Conservation (phyloP, 2,329 filamentous ascomycete species). For the Tothia fuscella region DNA sequence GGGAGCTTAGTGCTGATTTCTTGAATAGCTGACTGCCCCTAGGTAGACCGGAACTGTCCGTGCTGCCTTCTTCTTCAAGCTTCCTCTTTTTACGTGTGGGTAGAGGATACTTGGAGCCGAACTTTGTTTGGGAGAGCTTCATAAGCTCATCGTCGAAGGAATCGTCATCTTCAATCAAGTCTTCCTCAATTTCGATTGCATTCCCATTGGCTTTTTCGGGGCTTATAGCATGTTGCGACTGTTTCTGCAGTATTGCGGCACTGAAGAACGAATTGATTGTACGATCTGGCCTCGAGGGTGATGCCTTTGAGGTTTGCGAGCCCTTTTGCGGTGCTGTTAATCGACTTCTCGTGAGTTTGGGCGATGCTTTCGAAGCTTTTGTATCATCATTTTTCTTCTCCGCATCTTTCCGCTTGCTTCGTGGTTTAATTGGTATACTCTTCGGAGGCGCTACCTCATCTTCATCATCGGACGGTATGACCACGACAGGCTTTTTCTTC, state of each 20-base stretch:
- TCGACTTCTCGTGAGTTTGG: too few relatives aligned
- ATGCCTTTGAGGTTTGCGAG: background rate
- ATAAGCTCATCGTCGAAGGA: conserved; percentile 19
- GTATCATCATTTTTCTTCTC: conserved; percentile 5
- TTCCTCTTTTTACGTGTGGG: conserved; percentile 9
- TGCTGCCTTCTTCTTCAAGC: background rate
- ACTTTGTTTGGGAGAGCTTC: conserved; percentile 6
- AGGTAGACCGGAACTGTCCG: conserved; percentile 2
- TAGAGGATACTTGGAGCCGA: conserved; percentile 1
- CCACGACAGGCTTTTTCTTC: conserved; percentile 19
- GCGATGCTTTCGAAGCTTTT: too few relatives aligned
- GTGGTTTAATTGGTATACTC: background rate
- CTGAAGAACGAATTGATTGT: conserved; percentile 34
- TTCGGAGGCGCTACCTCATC: conserved; percentile 10
- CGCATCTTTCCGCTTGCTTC: background rate
- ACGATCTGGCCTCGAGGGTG: background rate
- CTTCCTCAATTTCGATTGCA: conserved; percentile 20
- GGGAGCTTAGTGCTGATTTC: background rate
- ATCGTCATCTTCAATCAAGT: conserved; percentile 26
- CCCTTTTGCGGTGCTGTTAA: too few relatives aligned
- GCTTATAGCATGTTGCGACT: conserved; percentile 27
- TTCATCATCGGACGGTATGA: conserved; percentile 24
- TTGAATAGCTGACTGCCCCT: conserved; percentile 6
- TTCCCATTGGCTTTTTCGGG: conserved; percentile 23
- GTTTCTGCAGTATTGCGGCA: conserved; percentile 29